phyloP scores from a whole-genome alignment of 1,284 basidiomycete genomes.

The Coniferiporia sulphurascens region DNA sequence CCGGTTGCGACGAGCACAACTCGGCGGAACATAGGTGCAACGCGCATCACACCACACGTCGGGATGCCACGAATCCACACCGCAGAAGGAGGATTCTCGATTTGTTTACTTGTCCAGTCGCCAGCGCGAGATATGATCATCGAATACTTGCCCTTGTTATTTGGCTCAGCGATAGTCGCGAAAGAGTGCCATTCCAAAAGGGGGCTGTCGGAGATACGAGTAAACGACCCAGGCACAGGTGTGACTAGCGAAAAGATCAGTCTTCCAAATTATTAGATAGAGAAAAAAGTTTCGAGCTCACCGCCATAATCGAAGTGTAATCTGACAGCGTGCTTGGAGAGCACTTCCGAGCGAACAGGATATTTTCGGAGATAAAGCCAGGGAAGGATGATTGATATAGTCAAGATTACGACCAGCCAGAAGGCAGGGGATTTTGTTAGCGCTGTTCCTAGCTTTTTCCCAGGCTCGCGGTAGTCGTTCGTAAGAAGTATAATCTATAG shows the following conservation, averaged over 20 bases:
- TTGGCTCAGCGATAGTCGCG: slow-evolving; percentile 20
- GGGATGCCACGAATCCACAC: slow-evolving; percentile 37
- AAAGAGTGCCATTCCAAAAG: slow-evolving; percentile 36
- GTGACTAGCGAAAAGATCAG: neutral
- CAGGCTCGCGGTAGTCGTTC: slow-evolving; percentile 15
- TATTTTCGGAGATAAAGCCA: slow-evolving; percentile 31
- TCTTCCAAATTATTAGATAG: neutral
- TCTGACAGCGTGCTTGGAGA: slow-evolving; percentile 33
- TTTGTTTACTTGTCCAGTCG: slow-evolving; percentile 34
- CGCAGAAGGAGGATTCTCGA: slow-evolving; percentile 31
- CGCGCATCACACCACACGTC: slow-evolving; percentile 32
- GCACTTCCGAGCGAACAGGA: slow-evolving; percentile 25
- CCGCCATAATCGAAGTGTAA: slow-evolving; percentile 34
- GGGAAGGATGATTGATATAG: slow-evolving; percentile 28
- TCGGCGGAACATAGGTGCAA: slow-evolving; percentile 32
- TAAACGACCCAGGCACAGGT: slow-evolving; percentile 4
- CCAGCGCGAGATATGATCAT: slow-evolving; percentile 35
- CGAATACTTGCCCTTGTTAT: slow-evolving; percentile 22
- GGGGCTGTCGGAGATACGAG: slow-evolving; percentile 20
- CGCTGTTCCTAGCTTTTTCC: slow-evolving; percentile 25
- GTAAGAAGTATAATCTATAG: slow-evolving; percentile 26
- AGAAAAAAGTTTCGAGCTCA: slow-evolving; percentile 30
- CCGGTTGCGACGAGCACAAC: slow-evolving; percentile 37
- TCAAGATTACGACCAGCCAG: slow-evolving; percentile 34
- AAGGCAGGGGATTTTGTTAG: slow-evolving; percentile 27